Conservation (phyloP, 331 rosid genomes). For the Malus hybrid region DNA sequence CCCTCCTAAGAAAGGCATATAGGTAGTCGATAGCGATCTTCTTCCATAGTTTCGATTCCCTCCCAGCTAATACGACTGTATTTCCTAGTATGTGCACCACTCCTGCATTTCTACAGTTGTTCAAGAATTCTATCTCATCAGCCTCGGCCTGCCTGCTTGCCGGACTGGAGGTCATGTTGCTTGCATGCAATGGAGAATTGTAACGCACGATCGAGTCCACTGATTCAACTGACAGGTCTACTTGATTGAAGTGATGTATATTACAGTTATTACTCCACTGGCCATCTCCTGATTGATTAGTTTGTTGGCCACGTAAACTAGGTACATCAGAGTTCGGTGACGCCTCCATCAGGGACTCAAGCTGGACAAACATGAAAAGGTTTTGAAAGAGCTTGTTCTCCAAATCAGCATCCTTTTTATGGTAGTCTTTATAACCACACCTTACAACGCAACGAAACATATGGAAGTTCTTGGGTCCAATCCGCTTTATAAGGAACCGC, state of each 20-base stretch:
- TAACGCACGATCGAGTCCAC: conserved; percentile 62
- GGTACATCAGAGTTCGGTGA: conserved; percentile 87
- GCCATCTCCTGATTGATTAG: conserved; percentile 46
- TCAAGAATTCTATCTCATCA: conserved; percentile 74
- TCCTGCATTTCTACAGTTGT: conserved; percentile 77
- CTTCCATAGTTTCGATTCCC: conserved; percentile 74
- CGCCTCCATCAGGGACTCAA: conserved; percentile 94
- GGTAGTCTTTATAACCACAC: conserved; percentile 84
- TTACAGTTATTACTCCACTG: conserved; percentile 31
- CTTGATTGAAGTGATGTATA: conserved; percentile 24
- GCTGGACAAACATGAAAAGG: conserved; percentile 64
- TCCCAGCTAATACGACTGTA: conserved; percentile 78
- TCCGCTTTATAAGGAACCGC: conserved; percentile 85
- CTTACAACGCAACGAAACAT: conserved; percentile 93
- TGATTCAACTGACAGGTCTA: conserved; percentile 48
- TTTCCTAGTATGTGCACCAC: conserved; percentile 97
- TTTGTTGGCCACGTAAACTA: conserved; percentile 57
- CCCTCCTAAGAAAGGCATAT: conserved; percentile 87
- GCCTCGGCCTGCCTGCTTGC: conserved; percentile 46
- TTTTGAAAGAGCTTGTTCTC: conserved; percentile 79
- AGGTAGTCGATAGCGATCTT: conserved; percentile 84
- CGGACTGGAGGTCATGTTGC: conserved; percentile 36
- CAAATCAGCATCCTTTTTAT: conserved; percentile 76
- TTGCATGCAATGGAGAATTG: conserved; percentile 42
- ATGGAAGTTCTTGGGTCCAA: conserved; percentile 84